These are phyloP conservation scores for Simplicillium aogashimaense DNA, from an alignment of 2,329 filamentous ascomycete species.

Conservation along the genomic window DNA sequence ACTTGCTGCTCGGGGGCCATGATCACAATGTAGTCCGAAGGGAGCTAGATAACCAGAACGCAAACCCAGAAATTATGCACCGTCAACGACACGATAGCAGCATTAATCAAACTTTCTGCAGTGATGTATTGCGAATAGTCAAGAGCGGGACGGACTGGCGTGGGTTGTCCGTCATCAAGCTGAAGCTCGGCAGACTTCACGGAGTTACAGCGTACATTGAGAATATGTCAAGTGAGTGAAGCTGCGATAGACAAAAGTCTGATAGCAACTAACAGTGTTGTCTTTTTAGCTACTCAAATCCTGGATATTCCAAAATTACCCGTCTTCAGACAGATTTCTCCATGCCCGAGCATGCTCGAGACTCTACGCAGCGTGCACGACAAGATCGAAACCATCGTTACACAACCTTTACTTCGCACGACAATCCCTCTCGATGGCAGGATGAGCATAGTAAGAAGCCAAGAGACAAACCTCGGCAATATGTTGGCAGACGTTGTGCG, in stretches of 20 bases:
- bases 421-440: constrained; percentile 12
- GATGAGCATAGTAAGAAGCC: constrained; percentile 9
- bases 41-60: constrained; percentile 8
- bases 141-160: constrained; percentile 9
- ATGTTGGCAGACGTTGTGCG: constrained; percentile 14
- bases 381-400: constrained; percentile 9
- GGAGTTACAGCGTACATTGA: not conserved
- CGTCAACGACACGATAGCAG: constrained; percentile 3
- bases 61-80: constrained; percentile 7
- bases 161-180: constrained; percentile 2
- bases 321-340: constrained; percentile 1
- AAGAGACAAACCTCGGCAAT: constrained; percentile 16
- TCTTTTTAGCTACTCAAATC: not conserved
- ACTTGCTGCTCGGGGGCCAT: constrained; percentile 15
- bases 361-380: constrained; percentile 7
- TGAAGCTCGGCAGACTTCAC: constrained; percentile 1
- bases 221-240: constrained; percentile 1
- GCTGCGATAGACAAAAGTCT: no score
- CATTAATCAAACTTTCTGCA: not conserved
- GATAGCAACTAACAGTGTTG: no score
- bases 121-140: constrained; percentile 4
- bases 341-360: not conserved
- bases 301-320: not conserved
- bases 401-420: constrained; percentile 11
- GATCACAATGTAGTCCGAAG: constrained; percentile 14